Percentiles rank a stretch among this genome's conserved stretches.
Evolutionary conservation across 176 grass and related monocot genomes (phyloP).

Genomic region (Triticum dicoccoides): DNA sequence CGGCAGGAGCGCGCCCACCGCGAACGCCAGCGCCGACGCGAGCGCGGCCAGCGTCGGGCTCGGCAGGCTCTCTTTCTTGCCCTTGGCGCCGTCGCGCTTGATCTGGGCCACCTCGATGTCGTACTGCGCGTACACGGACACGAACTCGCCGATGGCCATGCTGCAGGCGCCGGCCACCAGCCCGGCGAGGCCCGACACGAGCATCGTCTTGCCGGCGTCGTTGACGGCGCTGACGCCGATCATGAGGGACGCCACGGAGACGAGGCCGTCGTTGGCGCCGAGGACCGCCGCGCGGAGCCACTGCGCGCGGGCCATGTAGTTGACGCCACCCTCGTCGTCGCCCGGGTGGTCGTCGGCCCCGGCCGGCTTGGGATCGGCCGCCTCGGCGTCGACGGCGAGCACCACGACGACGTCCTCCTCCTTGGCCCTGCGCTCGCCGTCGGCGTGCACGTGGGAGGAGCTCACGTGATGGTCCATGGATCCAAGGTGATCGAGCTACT

Average conservation of each 20-base stretch:
- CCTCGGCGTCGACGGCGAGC: slow-evolving; percentile 28
- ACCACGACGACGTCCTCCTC: background rate
- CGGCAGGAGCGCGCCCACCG: slow-evolving; percentile 61
- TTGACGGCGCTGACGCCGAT: slow-evolving; percentile 76
- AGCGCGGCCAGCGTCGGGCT: slow-evolving; percentile 64
- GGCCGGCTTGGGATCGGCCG: background rate
- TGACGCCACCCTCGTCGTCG: background rate
- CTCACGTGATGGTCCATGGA: slow-evolving; percentile 47
- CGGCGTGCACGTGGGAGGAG: slow-evolving; percentile 48
- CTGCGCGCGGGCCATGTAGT: slow-evolving; percentile 89
- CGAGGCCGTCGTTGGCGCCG: slow-evolving; percentile 93
- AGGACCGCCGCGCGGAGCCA: slow-evolving; percentile 95
- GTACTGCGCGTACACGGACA: slow-evolving; percentile 89
- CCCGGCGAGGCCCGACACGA: slow-evolving; percentile 74
- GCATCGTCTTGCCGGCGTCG: slow-evolving; percentile 47
- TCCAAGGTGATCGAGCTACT: background rate
- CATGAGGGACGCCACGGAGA: slow-evolving; percentile 93
- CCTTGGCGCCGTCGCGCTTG: background rate
- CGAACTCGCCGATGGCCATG: slow-evolving; percentile 98
- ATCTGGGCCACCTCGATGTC: slow-evolving; percentile 75
- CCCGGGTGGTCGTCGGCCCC: background rate
- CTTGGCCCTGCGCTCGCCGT: background rate
- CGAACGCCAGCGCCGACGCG: slow-evolving; percentile 81
- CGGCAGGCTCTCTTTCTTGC: slow-evolving; percentile 37
- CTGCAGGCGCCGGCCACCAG: slow-evolving; percentile 92